Base-by-base conservation (phyloP, 306 rosid genomes). In the Crataegus laevigata region DNA sequence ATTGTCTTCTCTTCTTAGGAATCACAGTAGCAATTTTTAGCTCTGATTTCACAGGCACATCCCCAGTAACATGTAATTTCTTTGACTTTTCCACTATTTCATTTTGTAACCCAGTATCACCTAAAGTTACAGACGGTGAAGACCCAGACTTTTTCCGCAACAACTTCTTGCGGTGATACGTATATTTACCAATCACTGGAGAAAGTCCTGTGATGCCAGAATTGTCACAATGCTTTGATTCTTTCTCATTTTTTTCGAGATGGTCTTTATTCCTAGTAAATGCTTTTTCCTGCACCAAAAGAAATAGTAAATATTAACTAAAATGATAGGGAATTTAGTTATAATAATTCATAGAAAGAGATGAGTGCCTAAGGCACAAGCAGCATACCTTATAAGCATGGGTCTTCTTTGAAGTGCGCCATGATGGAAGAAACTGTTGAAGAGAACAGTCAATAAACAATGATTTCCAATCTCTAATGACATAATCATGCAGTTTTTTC, bases 401-500 rank as follows among this genome's bases (percentile, higher is more conserved):
- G 79, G 78, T 77, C 63, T 84, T 92, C 89, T 84, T 90, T 34
- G 71, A 78, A 69, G 86, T 54, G 63, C 42, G 32, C 77, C 86
- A 85, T 71, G 89, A 75, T 47, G 73, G 58, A 79, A 79, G 65
- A 77, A 77, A 68, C 80, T 87, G 87, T 64, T 75, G 73, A 67
- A 87, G 66, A 59, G 73, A 59, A 83, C 69, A 75, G 73, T 88
- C 83, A 62, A 85, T 63, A 76, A 79, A 79, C 18, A 72, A 67
- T 14, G 81, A 84, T 84, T 83, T 90, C 90, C 88, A 90, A 75
- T 92, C 88, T 60, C 74, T 73, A 71, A 92, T 87, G 79, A 86
- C 96, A 63, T 79, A 85, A 70, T 83, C 90, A 66, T 90, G 96
- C 83, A 94, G 82, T 82, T 85, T 92, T 81, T 90, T 96, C 58